Conservation (phyloP, 345 rosid species). For the Rhodamnia rubescens region DNA sequence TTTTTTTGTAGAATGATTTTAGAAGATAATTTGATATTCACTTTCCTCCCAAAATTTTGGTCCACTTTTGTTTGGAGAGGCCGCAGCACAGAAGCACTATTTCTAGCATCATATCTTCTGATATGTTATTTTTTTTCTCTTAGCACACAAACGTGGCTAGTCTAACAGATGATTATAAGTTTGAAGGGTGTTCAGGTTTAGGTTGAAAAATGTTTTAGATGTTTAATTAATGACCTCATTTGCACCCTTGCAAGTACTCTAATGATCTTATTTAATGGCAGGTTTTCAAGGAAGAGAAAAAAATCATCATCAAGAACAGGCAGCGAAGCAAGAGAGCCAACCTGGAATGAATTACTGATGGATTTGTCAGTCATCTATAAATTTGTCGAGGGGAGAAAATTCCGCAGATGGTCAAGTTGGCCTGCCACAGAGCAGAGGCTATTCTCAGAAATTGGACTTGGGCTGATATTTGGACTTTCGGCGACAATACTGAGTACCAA, state of each 20-base stretch:
- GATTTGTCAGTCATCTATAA: neutral
- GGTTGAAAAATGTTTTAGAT: neutral
- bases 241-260: neutral
- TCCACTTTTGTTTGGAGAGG: neutral
- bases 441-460: neutral
- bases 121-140: neutral
- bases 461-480: neutral
- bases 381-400: neutral
- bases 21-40: neutral
- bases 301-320: neutral
- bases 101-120: neutral
- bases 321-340: neutral
- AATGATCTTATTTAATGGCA: neutral
- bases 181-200: neutral
- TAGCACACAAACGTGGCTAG: neutral
- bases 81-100: neutral
- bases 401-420: neutral
- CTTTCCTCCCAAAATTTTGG: neutral
- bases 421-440: neutral
- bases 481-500: neutral
- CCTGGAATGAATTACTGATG: neutral
- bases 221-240: neutral
- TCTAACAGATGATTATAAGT: neutral
- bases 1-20: neutral
- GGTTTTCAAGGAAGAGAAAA: neutral